Percentiles rank a stretch among this genome's conserved stretches.
These are phyloP conservation scores for Abrus pulchellus DNA, from an alignment of 306 rosid species.

Conservation along the genomic window DNA sequence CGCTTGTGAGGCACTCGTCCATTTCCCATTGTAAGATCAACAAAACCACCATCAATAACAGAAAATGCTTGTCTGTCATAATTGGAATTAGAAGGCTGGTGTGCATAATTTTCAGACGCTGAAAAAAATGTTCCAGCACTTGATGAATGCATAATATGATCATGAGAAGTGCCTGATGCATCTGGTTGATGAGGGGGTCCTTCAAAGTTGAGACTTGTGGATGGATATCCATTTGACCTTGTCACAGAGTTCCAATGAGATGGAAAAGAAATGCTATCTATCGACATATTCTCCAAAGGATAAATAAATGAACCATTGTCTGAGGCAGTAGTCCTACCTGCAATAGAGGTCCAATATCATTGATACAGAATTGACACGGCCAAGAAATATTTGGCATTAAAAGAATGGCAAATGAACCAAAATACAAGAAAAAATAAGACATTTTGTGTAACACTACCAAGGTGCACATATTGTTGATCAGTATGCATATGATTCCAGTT, in stretches of 20 bases:
- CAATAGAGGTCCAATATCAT: conserved; percentile 39
- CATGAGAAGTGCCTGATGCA: conserved; percentile 68
- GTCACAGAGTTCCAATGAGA: conserved; percentile 69
- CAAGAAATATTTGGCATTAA: conserved; percentile 26
- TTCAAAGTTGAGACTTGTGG: conserved; percentile 65
- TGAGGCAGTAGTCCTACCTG: conserved; percentile 68
- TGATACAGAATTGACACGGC: background rate
- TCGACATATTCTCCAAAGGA: conserved; percentile 71
- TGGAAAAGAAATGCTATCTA: conserved; percentile 63
- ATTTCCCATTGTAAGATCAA: conserved; percentile 77
- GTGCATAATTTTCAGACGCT: conserved; percentile 61
- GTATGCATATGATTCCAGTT: conserved; percentile 78
- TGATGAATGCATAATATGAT: conserved; percentile 67
- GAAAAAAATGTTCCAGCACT: conserved; percentile 64
- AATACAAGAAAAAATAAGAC: conserved; percentile 28
- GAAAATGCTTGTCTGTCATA: conserved; percentile 73
- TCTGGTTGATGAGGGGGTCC: conserved; percentile 70
- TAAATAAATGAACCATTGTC: conserved; percentile 68
- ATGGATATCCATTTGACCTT: conserved; percentile 70
- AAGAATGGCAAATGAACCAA: background rate
- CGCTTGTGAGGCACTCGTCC: conserved; percentile 85
- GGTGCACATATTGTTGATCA: conserved; percentile 72
- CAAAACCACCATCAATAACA: conserved; percentile 64
- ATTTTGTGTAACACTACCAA: conserved; percentile 63
- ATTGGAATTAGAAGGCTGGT: conserved; percentile 68